phyloP scores from a whole-genome alignment of 176 grass and related monocot species.

The Phyllostachys edulis region DNA sequence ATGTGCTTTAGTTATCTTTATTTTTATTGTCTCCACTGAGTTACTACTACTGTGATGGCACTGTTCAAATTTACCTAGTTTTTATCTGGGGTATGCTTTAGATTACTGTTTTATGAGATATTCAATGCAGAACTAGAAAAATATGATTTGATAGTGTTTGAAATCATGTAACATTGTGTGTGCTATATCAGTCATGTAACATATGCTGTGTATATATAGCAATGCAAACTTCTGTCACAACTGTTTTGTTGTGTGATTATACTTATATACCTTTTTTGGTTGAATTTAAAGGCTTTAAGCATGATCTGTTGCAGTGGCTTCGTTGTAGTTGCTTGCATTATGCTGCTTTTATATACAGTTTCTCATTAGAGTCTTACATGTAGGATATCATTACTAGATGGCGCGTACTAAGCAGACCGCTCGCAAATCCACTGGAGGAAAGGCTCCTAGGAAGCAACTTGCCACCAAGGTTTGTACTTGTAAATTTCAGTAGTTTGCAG shows the following conservation, averaged over 20 bases:
- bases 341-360: not conserved
- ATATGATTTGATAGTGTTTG: not conserved
- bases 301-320: not conserved
- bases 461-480: conserved; percentile 36
- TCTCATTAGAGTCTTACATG: not conserved
- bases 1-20: too few species aligned
- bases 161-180: not conserved
- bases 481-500: not conserved
- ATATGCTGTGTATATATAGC: not conserved
- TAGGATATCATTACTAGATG: conserved; percentile 25
- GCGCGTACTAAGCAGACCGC: conserved; percentile 51
- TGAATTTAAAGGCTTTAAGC: not conserved
- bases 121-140: not conserved
- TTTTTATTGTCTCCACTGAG: not conserved
- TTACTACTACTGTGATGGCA: not conserved
- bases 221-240: not conserved
- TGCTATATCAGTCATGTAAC: not conserved
- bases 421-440: conserved; percentile 52
- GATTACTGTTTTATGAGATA: not conserved
- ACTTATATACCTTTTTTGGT: not conserved
- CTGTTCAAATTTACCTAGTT: not conserved
- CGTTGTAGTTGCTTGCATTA: not conserved
- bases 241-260: not conserved
- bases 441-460: conserved; percentile 55
- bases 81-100: not conserved